Conservation (phyloP, 2,329 filamentous ascomycete genomes). For the Gnomoniopsis smithogilvyi region DNA sequence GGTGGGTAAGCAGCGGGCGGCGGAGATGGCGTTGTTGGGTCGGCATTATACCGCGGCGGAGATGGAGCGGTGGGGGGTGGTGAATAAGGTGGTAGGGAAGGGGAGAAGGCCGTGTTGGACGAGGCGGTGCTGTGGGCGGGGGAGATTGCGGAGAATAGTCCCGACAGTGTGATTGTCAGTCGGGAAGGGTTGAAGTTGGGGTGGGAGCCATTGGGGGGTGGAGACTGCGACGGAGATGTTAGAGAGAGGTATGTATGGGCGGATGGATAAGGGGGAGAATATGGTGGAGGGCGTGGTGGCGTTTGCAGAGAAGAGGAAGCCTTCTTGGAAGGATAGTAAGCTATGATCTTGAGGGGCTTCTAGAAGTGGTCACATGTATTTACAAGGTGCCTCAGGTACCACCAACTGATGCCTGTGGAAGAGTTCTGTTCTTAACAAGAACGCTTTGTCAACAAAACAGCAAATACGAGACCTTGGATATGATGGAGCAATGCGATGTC, state of each 20-base stretch:
- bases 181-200: constrained; percentile 68
- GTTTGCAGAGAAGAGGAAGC: constrained; percentile 73
- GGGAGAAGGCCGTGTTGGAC: constrained; percentile 37
- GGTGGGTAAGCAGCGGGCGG: constrained; percentile 66
- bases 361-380: neutral
- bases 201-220: constrained; percentile 67
- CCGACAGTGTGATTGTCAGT: constrained; percentile 73
- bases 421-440: too few relatives aligned
- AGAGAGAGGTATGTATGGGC: constrained; percentile 54
- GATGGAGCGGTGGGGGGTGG: constrained; percentile 63
- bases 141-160: constrained; percentile 63
- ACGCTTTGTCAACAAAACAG: too few relatives aligned
- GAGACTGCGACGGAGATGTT: constrained; percentile 59
- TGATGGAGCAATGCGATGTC: too few relatives aligned
- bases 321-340: constrained; percentile 64
- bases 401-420: too few relatives aligned
- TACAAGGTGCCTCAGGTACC: too few relatives aligned
- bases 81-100: constrained; percentile 60
- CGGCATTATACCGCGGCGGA: constrained; percentile 56
- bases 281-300: constrained; percentile 70
- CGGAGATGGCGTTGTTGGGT: constrained; percentile 68
- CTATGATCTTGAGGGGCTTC: constrained; percentile 35
- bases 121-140: constrained; percentile 60
- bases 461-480: too few relatives aligned
- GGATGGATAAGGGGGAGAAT: constrained; percentile 65